phyloP scores from a whole-genome alignment of 768 basidiomycete genomes.

The Terana coerulea region DNA sequence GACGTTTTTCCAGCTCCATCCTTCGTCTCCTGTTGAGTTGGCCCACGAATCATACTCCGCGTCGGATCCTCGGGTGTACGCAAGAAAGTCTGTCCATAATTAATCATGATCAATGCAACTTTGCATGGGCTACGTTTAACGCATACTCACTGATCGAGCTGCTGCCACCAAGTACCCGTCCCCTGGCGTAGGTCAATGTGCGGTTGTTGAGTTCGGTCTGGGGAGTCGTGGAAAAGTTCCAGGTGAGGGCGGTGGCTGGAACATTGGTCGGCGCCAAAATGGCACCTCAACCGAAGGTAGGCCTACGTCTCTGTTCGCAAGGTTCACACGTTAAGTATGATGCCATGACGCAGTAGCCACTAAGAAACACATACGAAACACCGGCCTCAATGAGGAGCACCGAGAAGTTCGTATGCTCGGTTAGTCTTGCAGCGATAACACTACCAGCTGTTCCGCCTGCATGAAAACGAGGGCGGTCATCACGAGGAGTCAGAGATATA shows the following conservation, averaged over 20 bases:
- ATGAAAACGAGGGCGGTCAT: neutral
- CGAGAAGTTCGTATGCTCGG: neutral
- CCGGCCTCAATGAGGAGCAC: conserved; percentile 13
- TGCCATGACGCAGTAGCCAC: neutral
- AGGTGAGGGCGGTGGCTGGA: neutral
- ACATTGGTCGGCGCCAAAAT: neutral
- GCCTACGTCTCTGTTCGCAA: neutral
- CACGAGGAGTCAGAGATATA: neutral
- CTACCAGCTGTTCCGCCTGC: conserved; percentile 10
- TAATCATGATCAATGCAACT: no score
- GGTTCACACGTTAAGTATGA: no score
- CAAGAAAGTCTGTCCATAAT: conserved; percentile 24
- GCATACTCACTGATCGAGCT: conserved; percentile 2
- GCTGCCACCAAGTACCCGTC: conserved; percentile 4
- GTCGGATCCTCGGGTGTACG: conserved; percentile 20
- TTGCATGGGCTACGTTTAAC: no score
- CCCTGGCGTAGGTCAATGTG: neutral
- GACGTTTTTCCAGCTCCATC: conserved; percentile 22
- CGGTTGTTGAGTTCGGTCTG: conserved; percentile 2
- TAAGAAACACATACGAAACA: neutral
- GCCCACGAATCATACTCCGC: conserved; percentile 21
- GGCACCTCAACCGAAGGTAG: neutral
- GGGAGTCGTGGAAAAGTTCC: conserved; percentile 2
- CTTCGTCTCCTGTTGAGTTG: conserved; percentile 18
- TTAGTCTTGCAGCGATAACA: conserved; percentile 7